Percentiles rank a stretch among this genome's conserved stretches.
Evolutionary conservation across 106 monocot genomes (phyloP).

Genomic region (Narthecium ossifragum): DNA sequence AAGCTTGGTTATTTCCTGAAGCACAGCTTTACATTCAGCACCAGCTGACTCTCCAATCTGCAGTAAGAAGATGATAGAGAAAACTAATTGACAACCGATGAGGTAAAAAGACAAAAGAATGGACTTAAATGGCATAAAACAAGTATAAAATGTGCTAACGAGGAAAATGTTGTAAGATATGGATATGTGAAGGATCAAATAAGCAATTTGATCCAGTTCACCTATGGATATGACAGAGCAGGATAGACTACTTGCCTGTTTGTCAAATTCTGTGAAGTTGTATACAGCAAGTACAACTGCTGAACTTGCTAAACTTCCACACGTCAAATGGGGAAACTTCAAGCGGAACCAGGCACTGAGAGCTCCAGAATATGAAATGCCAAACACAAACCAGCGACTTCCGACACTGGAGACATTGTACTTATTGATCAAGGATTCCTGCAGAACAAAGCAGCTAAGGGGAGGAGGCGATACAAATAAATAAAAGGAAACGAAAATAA

Average conservation of each 20-base stretch:
- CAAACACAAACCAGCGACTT: conserved; percentile 93
- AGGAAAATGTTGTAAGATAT: no score
- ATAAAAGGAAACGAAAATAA: no score
- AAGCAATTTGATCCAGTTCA: no score
- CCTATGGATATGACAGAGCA: not conserved
- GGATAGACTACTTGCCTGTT: conserved; percentile 50
- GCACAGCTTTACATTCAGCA: conserved; percentile 73
- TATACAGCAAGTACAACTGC: conserved; percentile 87
- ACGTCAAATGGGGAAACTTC: conserved; percentile 97
- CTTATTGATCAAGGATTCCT: conserved; percentile 68
- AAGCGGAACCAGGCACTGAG: conserved; percentile 97
- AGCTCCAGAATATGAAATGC: conserved; percentile 93
- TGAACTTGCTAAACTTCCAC: conserved; percentile 98
- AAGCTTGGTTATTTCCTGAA: conserved; percentile 85
- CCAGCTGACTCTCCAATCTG: conserved; percentile 94
- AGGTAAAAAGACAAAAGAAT: no score
- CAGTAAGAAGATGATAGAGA: conserved; percentile 7
- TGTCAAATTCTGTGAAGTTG: conserved; percentile 93
- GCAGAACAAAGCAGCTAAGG: no score
- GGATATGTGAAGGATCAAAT: no score
- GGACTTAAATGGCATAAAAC: no score
- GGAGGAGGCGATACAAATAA: no score
- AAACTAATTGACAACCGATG: no score
- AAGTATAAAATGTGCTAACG: no score
- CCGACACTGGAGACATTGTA: conserved; percentile 50